These are phyloP conservation scores for Dentipellis sp. DNA, from an alignment of 768 basidiomycete species.

Conservation along the genomic window DNA sequence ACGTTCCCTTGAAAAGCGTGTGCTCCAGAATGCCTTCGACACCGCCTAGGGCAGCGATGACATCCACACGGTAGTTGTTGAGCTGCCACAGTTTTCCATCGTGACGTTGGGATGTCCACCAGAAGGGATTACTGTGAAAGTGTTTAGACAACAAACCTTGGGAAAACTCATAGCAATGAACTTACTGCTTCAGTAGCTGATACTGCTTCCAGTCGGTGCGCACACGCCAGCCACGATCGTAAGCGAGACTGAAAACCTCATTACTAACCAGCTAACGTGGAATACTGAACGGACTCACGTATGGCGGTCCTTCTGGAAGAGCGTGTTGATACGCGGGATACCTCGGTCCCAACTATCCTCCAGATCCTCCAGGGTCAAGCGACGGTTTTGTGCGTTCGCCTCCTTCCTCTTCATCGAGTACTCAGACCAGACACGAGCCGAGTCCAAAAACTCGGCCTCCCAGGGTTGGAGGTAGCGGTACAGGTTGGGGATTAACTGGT, in stretches of 20 bases:
- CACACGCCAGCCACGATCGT: slow-evolving; percentile 98
- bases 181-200: slow-evolving; percentile 83
- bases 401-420: slow-evolving; percentile 99
- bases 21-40: slow-evolving; percentile 96
- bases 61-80: slow-evolving; percentile 98
- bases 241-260: slow-evolving; percentile 56
- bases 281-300: slow-evolving; percentile 40
- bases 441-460: slow-evolving; percentile 97
- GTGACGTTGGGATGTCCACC: slow-evolving; percentile 98
- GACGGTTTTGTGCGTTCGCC: slow-evolving; percentile 96
- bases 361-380: slow-evolving; percentile 93
- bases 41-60: slow-evolving; percentile 95
- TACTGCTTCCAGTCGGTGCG: slow-evolving; percentile 98
- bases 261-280: slow-evolving; percentile 1
- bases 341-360: slow-evolving; percentile 99
- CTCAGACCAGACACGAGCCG: slow-evolving; percentile 97
- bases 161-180: background rate
- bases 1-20: slow-evolving; percentile 95
- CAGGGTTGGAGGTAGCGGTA: slow-evolving; percentile 96
- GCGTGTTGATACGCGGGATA: slow-evolving; percentile 95
- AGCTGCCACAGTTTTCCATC: slow-evolving; percentile 96
- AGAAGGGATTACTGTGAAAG: slow-evolving; percentile 78
- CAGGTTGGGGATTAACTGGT: slow-evolving; percentile 92
- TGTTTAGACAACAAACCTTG: background rate
- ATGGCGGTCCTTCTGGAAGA: slow-evolving; percentile 98